phyloP scores from a whole-genome alignment of 2,329 filamentous ascomycete species.

The Colletotrichum gloeosporioides region DNA sequence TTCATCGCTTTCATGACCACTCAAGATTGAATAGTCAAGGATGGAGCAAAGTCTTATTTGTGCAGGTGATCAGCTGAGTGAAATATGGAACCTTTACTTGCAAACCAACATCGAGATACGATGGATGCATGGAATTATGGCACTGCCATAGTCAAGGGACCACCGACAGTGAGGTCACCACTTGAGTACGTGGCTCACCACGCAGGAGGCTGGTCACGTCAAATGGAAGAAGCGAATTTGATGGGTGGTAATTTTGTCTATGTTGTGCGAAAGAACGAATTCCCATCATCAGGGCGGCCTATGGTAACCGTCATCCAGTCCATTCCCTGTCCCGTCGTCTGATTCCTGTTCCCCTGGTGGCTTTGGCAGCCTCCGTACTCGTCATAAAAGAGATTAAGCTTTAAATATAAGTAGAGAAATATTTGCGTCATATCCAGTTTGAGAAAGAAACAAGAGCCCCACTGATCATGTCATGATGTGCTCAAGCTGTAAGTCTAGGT shows the following conservation, averaged over 20 bases:
- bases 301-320: neutral
- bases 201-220: neutral
- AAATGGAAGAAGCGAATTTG: neutral
- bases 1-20: neutral
- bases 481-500: conserved; percentile 15
- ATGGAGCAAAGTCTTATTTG: neutral
- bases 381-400: neutral
- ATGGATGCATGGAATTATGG: neutral
- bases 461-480: neutral
- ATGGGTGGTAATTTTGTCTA: neutral
- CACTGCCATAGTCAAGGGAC: neutral
- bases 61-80: neutral
- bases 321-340: neutral
- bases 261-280: neutral
- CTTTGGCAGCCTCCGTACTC: neutral
- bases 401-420: neutral
- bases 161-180: neutral
- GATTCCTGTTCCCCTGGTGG: neutral
- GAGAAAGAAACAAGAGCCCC: neutral
- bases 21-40: neutral
- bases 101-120: neutral
- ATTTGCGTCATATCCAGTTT: neutral
- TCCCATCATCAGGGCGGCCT: neutral
- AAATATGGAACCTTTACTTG: neutral
- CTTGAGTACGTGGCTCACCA: neutral